Conservation (phyloP, 371 early-diverging fungal species). For the Mortierella sp. region DNA sequence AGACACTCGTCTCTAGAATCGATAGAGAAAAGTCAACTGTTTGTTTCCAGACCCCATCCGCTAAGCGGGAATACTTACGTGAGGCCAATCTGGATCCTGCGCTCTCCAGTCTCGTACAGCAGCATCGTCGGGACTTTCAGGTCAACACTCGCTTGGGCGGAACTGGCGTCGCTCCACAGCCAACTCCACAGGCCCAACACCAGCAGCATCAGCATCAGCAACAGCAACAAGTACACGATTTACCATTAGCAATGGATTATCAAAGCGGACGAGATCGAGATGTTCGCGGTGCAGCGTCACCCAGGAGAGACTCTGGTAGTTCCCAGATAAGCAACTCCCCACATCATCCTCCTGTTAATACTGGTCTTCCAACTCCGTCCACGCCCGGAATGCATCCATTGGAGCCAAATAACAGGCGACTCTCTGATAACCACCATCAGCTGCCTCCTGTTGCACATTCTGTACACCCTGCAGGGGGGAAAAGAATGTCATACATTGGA, state of each 20-base stretch:
- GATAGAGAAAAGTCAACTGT: slow-evolving; percentile 47
- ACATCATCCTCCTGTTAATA: not conserved
- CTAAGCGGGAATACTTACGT: slow-evolving; percentile 19
- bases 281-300: not conserved
- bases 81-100: slow-evolving; percentile 36
- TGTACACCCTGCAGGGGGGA: not conserved
- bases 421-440: not conserved
- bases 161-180: slow-evolving; percentile 1
- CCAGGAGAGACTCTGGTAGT: slow-evolving; percentile 11
- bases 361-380: not conserved
- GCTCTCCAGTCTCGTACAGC: slow-evolving; percentile 38
- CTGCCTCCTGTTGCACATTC: not conserved
- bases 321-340: slow-evolving; percentile 7
- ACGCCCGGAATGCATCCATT: not conserved
- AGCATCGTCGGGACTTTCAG: slow-evolving; percentile 43
- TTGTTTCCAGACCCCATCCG: slow-evolving; percentile 36
- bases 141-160: slow-evolving; percentile 30
- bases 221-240: not conserved
- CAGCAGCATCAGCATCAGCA: no score
- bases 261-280: slow-evolving; percentile 2
- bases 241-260: not conserved
- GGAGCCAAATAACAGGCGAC: slow-evolving; percentile 2
- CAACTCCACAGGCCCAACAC: no score
- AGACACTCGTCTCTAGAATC: slow-evolving; percentile 48
- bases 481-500: slow-evolving; percentile 5